These are phyloP conservation scores for Globisporangium iwayamae DNA, from an alignment of 352 stramenopile genomes.

Conservation along the genomic window DNA sequence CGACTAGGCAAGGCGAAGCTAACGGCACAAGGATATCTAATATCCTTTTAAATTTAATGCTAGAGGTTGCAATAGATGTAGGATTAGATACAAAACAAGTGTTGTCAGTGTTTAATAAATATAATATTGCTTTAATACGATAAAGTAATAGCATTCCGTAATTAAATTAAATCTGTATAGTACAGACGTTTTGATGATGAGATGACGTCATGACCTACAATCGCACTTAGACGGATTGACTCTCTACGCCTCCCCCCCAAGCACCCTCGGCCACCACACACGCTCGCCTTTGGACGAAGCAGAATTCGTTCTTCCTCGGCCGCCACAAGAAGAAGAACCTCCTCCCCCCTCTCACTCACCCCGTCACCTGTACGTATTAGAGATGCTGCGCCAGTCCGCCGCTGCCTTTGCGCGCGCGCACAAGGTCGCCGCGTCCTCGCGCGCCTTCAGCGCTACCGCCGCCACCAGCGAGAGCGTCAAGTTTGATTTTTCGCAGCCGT, in stretches of 20 bases:
- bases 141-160: no score
- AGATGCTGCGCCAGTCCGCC: slow-evolving; percentile 63
- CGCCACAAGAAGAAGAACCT: slow-evolving; percentile 12
- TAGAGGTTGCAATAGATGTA: no score
- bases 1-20: no score
- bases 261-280: slow-evolving; percentile 10
- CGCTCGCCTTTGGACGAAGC: slow-evolving; percentile 2
- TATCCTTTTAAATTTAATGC: no score
- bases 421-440: slow-evolving; percentile 24
- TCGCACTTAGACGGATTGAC: slow-evolving; percentile 1
- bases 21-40: no score
- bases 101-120: no score
- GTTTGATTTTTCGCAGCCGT: slow-evolving; percentile 66
- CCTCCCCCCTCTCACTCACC: background rate
- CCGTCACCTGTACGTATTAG: background rate
- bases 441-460: slow-evolving; percentile 59
- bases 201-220: slow-evolving; percentile 8
- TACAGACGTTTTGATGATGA: slow-evolving; percentile 2
- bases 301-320: slow-evolving; percentile 14
- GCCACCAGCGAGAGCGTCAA: slow-evolving; percentile 43
- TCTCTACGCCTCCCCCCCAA: slow-evolving; percentile 6
- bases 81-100: no score
- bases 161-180: background rate
- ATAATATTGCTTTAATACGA: no score
- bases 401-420: slow-evolving; percentile 34